Base-by-base conservation (phyloP, 2,329 filamentous ascomycete species). In the Grosmannia serpens region DNA sequence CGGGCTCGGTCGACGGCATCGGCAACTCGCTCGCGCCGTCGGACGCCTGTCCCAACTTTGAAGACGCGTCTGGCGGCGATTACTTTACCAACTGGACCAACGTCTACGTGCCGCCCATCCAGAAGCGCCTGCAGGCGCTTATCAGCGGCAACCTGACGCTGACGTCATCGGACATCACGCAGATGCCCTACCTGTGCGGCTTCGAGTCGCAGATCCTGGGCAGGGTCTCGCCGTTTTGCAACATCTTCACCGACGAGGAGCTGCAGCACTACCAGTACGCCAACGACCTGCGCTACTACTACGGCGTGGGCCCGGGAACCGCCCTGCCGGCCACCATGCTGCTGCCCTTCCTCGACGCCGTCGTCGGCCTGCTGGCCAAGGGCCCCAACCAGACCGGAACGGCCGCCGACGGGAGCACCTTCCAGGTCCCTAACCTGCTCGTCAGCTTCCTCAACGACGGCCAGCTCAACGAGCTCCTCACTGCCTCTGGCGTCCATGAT, bases 131-230 rank as follows among this genome's bases (percentile, higher is more conserved):
- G 53, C 80, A 85, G 63, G 60, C 69, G 7, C 66, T 81, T 38
- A 75, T 86, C 35, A 64, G 69, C 0, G 83, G 84, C 1, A 73
- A 76, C 46, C 75, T 87, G 38, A 77, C 76, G 1, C 74, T 87
- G 22, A 63, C 62, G 6, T 4, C 35, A 38, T 70, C 68, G 1
- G 82, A 87, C 59, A 47, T 61, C 35, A 29, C 55, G 9, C 62
- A 60, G 51, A 83, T 88, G 55, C 83, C 84, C 0, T 87, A 88
- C 64, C 74, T 87, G n/a, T 89, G 85, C 64, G 85, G 83, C 4
- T 88, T 86, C 60, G 85, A 89, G 65, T 83, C 79, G 3, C 85
- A 88, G 64, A 86, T 88, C 62, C 82, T 75, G 0, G 84, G 85
- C 1, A 71, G 70, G 2, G 68, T 81, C 4, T 86, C 82, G 5